Evolutionary conservation across 345 rosid genomes (phyloP).

Genomic region (Carallia brachiata): DNA sequence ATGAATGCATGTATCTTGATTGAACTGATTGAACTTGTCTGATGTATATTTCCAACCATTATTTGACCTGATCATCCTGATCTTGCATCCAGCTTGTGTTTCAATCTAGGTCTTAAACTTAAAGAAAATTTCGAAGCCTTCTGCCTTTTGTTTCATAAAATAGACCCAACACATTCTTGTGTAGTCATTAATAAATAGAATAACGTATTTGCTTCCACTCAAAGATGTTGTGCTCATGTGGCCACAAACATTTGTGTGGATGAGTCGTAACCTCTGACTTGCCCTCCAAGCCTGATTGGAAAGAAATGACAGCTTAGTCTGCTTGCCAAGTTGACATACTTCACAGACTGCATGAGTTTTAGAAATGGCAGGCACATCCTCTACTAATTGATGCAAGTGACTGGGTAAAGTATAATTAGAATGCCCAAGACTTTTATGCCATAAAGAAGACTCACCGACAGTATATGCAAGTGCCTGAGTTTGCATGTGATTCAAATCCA

Average conservation of each 20-base stretch:
- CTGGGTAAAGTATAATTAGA: background rate
- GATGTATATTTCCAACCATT: background rate
- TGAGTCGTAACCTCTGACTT: background rate
- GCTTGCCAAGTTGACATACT: background rate
- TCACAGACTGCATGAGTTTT: background rate
- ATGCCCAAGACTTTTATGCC: constrained; percentile 6
- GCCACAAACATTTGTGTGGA: background rate
- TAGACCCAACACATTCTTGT: background rate
- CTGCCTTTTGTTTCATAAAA: background rate
- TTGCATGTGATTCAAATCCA: background rate
- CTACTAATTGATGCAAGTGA: too few species aligned
- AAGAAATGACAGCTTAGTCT: too few species aligned
- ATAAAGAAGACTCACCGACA: background rate
- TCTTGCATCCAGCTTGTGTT: background rate
- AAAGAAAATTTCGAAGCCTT: background rate
- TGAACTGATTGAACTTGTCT: background rate
- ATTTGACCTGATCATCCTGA: background rate
- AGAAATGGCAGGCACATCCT: too few species aligned
- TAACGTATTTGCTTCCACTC: rapidly evolving
- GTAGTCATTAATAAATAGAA: background rate
- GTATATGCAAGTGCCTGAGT: background rate
- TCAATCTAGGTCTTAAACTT: background rate
- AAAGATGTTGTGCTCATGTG: background rate
- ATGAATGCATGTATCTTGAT: background rate
- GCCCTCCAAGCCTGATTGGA: background rate